Percentiles rank a stretch among this genome's conserved stretches.
Conservation (phyloP, 352 stramenopile genomes). For the Globisporangium emineosum region DNA sequence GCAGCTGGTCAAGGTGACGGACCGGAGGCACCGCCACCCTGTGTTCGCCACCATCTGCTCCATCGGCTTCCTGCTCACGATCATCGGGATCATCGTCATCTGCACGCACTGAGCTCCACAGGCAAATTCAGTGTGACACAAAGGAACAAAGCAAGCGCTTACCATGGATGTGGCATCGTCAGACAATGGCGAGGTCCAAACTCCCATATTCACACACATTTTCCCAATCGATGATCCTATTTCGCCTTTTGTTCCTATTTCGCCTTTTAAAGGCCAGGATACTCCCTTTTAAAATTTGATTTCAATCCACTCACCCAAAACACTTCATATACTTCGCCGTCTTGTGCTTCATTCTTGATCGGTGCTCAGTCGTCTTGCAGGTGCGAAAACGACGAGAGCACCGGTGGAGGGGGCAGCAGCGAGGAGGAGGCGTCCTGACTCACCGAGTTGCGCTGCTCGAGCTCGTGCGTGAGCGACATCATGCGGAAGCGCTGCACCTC, state of each 20-base stretch:
- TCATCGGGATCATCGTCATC: constrained; percentile 66
- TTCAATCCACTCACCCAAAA: not conserved
- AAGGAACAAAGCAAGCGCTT: not conserved
- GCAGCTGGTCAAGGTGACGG: constrained; percentile 75
- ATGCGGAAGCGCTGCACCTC: constrained; percentile 58
- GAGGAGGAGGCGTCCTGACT: constrained; percentile 4
- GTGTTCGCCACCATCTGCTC: constrained; percentile 73
- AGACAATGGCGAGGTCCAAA: not conserved
- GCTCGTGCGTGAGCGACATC: constrained; percentile 39
- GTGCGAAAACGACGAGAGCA: not conserved
- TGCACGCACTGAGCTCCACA: constrained; percentile 31
- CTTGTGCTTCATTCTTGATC: not conserved
- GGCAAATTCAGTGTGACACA: too few relatives aligned
- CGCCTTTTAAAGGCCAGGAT: not conserved
- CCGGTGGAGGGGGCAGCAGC: not conserved
- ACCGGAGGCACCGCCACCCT: constrained; percentile 60
- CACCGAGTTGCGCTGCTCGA: constrained; percentile 30
- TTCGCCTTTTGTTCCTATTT: too few relatives aligned
- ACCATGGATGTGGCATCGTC: not conserved
- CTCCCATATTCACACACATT: not conserved
- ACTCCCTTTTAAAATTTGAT: not conserved
- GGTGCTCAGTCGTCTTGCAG: not conserved
- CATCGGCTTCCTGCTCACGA: constrained; percentile 54
- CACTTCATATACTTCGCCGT: not conserved
- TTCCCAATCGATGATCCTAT: not conserved